Evolutionary conservation across 495 filamentous ascomycete species (phyloP).

Genomic region (Hyaloscypha finlandica): DNA sequence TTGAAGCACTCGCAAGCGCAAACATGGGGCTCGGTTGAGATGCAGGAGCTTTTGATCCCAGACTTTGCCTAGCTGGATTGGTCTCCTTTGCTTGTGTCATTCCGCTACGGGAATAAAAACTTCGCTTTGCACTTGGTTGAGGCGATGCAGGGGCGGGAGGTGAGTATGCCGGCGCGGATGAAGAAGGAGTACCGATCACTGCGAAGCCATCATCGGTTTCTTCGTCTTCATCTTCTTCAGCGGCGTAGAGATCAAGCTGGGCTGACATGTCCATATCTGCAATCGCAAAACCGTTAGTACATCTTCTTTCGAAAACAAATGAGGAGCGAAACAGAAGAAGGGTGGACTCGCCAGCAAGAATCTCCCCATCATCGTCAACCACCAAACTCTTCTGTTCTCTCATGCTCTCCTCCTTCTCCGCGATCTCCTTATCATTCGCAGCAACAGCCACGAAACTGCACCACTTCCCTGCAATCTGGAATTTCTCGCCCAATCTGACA

Average conservation of each 20-base stretch:
- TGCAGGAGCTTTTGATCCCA: too few relatives aligned
- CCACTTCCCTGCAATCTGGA: constrained; percentile 66
- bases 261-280: not conserved
- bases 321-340: too few relatives aligned
- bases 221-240: not conserved
- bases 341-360: constrained; percentile 1
- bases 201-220: not conserved
- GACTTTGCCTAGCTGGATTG: too few relatives aligned
- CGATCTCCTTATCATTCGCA: constrained; percentile 32
- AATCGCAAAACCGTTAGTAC: not conserved
- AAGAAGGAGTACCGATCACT: too few relatives aligned
- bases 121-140: too few relatives aligned
- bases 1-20: too few relatives aligned
- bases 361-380: not conserved
- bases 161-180: too few relatives aligned
- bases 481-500: constrained; percentile 61
- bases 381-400: not conserved
- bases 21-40: too few relatives aligned
- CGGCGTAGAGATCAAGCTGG: too few relatives aligned
- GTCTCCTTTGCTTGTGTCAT: too few relatives aligned
- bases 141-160: too few relatives aligned
- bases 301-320: not conserved
- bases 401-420: not conserved
- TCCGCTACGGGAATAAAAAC: too few relatives aligned
- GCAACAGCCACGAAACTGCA: constrained; percentile 72